phyloP scores from a whole-genome alignment of 306 rosid genomes.

The Psophocarpus tetragonolobus region DNA sequence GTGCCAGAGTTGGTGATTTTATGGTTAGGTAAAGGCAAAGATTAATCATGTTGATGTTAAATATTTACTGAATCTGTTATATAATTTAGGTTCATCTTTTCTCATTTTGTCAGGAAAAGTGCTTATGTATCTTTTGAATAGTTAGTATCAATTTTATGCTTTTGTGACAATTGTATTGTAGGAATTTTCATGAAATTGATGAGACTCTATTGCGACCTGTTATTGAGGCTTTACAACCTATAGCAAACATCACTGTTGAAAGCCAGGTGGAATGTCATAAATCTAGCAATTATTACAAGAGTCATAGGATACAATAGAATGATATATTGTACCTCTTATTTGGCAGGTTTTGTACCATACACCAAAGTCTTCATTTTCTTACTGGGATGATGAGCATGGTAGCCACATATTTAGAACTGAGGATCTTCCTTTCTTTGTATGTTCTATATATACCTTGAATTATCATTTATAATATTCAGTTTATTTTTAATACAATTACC shows the following conservation, averaged over 20 bases:
- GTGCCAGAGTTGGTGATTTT: not conserved
- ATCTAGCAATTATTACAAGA: not conserved
- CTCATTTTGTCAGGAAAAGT: not conserved
- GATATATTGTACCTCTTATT: conserved; percentile 21
- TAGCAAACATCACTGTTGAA: conserved; percentile 81
- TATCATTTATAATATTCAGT: conserved; percentile 32
- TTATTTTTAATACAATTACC: conserved; percentile 15
- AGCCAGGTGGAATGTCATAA: conserved; percentile 64
- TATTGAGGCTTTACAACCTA: conserved; percentile 69
- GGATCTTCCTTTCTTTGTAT: conserved; percentile 97
- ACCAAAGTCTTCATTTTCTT: conserved; percentile 81
- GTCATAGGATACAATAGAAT: conserved; percentile 7
- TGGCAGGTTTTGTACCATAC: conserved; percentile 84
- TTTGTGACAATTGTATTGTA: conserved; percentile 41
- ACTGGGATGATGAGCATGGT: conserved; percentile 68
- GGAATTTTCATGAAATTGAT: conserved; percentile 74
- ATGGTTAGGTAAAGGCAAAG: not conserved
- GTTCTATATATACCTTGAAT: conserved; percentile 37
- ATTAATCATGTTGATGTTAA: not conserved
- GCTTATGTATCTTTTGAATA: conserved; percentile 17
- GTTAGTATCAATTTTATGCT: not conserved
- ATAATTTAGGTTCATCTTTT: not conserved
- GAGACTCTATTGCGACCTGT: conserved; percentile 67
- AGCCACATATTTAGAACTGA: conserved; percentile 67
- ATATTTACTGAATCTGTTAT: not conserved